These are phyloP conservation scores for Candida cerambycidarum DNA, from an alignment of 805 yeast species.

Conservation along the genomic window DNA sequence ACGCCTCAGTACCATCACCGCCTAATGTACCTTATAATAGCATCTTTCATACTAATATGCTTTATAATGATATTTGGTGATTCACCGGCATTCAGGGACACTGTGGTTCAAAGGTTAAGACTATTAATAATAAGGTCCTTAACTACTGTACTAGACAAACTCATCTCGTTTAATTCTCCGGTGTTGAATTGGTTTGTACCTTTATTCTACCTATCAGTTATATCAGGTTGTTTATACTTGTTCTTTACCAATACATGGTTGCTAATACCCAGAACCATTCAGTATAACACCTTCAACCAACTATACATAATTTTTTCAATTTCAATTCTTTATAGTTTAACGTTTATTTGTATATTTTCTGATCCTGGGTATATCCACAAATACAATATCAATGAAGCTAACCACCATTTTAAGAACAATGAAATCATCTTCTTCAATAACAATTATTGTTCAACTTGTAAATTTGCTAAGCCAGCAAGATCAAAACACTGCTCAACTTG, in stretches of 20 bases:
- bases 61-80: slow-evolving; percentile 45
- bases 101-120: slow-evolving; percentile 29
- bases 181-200: slow-evolving; percentile 47
- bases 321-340: slow-evolving; percentile 29
- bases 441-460: slow-evolving; percentile 50
- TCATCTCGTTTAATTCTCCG: background rate
- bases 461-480: slow-evolving; percentile 51
- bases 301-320: slow-evolving; percentile 32
- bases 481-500: slow-evolving; percentile 69
- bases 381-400: slow-evolving; percentile 13
- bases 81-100: slow-evolving; percentile 40
- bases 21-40: slow-evolving; percentile 1
- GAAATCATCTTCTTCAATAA: slow-evolving; percentile 51
- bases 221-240: slow-evolving; percentile 32
- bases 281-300: slow-evolving; percentile 13
- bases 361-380: slow-evolving; percentile 43
- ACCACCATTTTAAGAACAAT: slow-evolving; percentile 40
- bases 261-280: slow-evolving; percentile 14
- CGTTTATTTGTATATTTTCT: slow-evolving; percentile 36
- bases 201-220: slow-evolving; percentile 33
- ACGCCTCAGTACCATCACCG: too few relatives aligned
- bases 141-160: background rate
- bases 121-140: background rate
- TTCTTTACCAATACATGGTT: slow-evolving; percentile 31
- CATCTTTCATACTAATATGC: slow-evolving; percentile 7